A percentile compares a stretch with the other conserved stretches of the same genome.
Evolutionary conservation across 192 early-diverging fungal species (phyloP).

Genomic region (Entomortierella chlamydospora): DNA sequence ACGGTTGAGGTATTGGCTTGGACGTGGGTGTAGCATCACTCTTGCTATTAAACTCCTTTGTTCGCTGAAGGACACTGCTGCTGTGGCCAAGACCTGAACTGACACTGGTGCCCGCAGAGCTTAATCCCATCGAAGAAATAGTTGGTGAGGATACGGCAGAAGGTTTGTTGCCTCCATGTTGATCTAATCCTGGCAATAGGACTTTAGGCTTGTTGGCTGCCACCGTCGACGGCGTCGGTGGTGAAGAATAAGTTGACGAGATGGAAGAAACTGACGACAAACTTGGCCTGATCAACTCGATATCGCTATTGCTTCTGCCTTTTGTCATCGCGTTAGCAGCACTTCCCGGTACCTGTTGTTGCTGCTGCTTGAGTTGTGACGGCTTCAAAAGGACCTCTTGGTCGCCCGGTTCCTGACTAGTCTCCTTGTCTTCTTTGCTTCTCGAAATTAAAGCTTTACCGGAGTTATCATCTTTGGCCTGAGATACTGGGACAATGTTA

Average conservation of each 20-base stretch:
- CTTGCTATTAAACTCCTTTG: constrained; percentile 15
- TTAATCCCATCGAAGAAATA: constrained; percentile 21
- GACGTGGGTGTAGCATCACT: neutral
- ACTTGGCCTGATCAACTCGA: constrained; percentile 5
- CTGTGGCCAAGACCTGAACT: neutral
- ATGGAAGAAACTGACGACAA: neutral
- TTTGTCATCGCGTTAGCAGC: no score
- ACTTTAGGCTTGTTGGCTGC: constrained; percentile 40
- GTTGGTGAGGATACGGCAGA: neutral
- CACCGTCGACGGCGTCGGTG: neutral
- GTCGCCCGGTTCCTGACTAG: neutral
- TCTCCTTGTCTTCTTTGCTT: neutral
- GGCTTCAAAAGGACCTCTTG: constrained; percentile 31
- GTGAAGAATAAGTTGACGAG: constrained; percentile 5
- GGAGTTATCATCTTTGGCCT: constrained; percentile 1
- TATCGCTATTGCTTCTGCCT: constrained; percentile 2
- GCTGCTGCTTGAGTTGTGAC: constrained; percentile 16
- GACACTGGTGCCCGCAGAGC: neutral
- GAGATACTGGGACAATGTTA: neutral
- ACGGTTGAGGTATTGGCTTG: neutral
- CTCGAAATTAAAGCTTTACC: neutral
- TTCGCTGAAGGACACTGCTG: constrained; percentile 20
- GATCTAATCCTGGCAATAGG: constrained; percentile 24
- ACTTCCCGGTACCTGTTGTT: neutral
- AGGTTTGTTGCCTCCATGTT: neutral